phyloP scores from a whole-genome alignment of 208 protist genomes.

The Leishmania tarentolae region DNA sequence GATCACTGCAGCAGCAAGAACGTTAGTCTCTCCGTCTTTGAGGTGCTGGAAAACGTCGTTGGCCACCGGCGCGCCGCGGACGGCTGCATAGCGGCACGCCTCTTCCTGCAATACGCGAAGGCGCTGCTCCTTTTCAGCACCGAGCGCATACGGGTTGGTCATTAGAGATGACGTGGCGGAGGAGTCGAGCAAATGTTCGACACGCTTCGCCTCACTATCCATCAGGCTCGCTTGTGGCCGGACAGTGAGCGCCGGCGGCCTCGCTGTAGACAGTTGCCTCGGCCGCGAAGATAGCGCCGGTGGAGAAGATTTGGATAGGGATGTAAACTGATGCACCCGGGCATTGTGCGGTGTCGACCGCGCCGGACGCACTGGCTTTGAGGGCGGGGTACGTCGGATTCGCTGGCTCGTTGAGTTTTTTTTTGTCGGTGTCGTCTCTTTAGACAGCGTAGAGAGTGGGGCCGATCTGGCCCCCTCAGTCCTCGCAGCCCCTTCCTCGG shows the following conservation, averaged over 20 bases:
- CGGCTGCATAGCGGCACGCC: conserved; percentile 15
- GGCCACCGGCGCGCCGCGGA: neutral
- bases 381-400: neutral
- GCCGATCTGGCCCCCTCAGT: neutral
- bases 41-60: neutral
- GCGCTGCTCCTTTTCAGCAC: conserved; percentile 15
- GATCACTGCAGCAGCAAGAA: neutral
- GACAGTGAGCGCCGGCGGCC: conserved; percentile 13
- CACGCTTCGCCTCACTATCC: conserved; percentile 43
- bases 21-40: neutral
- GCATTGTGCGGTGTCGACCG: neutral
- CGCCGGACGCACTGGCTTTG: neutral
- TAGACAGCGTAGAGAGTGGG: neutral
- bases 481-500: neutral
- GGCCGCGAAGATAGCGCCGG: neutral
- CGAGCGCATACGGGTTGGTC: conserved; percentile 38
- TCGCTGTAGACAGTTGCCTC: neutral
- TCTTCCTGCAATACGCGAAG: conserved; percentile 10
- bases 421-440: neutral
- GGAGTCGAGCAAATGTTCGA: conserved; percentile 41
- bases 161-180: conserved; percentile 17
- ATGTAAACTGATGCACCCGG: neutral
- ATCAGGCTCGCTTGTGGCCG: conserved; percentile 19
- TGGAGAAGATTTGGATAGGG: neutral
- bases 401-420: neutral